Conservation (phyloP, 2,329 filamentous ascomycete genomes). For the Geoglossum cookeanum region DNA sequence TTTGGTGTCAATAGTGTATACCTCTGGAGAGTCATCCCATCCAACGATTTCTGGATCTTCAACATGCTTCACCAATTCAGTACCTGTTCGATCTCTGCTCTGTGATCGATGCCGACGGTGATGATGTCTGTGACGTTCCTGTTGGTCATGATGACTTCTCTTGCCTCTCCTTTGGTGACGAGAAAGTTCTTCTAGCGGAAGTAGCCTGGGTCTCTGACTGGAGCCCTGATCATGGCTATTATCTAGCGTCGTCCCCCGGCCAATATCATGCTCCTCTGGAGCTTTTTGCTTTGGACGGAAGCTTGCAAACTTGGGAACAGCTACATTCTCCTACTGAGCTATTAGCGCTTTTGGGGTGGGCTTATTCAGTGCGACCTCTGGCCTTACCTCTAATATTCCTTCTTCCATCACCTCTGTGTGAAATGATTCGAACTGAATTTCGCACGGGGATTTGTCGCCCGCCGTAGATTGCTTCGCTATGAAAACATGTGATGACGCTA, state of each 20-base stretch:
- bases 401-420: background rate
- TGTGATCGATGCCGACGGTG: slow-evolving; percentile 5
- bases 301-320: slow-evolving; percentile 53
- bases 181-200: slow-evolving; percentile 14
- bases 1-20: slow-evolving; percentile 38
- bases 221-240: slow-evolving; percentile 9
- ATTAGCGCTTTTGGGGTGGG: background rate
- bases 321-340: background rate
- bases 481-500: background rate
- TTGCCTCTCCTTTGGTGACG: background rate
- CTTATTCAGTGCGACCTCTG: too few relatives aligned
- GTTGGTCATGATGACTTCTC: slow-evolving; percentile 11
- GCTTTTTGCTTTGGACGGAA: slow-evolving; percentile 37
- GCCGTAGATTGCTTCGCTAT: background rate
- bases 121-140: slow-evolving; percentile 7
- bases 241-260: slow-evolving; percentile 8
- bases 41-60: background rate
- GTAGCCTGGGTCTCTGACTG: slow-evolving; percentile 12
- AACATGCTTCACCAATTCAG: background rate
- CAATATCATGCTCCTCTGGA: slow-evolving; percentile 2
- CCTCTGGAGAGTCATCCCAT: background rate
- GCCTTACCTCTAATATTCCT: background rate
- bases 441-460: background rate
- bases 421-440: background rate
- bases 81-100: slow-evolving; percentile 7